Conservation (phyloP, 768 basidiomycete genomes). For the Leccinellum albellum region DNA sequence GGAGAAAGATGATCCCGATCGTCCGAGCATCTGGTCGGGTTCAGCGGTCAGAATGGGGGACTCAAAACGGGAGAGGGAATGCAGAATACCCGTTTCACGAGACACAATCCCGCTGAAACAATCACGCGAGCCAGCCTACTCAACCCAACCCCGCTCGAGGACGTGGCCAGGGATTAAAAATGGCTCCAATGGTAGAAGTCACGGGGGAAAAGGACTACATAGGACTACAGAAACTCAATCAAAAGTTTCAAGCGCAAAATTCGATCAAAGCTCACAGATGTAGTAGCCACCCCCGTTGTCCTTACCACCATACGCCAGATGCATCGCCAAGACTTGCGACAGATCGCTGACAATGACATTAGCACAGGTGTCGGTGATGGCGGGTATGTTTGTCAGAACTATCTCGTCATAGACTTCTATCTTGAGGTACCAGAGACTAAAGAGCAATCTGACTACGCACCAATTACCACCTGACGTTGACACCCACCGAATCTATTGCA, state of each 20-base stretch:
- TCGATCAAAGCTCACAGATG: slow-evolving; percentile 20
- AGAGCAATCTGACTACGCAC: not conserved
- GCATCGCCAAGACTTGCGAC: not conserved
- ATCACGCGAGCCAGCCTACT: no score
- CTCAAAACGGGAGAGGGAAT: no score
- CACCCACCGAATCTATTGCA: slow-evolving; percentile 23
- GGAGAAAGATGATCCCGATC: no score
- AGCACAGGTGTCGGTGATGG: slow-evolving; percentile 22
- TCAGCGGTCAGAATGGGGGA: no score
- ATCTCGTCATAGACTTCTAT: slow-evolving; percentile 6
- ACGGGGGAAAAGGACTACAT: no score
- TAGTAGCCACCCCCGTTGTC: slow-evolving; percentile 27
- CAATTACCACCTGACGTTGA: not conserved
- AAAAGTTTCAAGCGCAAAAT: not conserved
- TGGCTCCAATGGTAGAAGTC: no score
- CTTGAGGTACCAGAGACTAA: slow-evolving; percentile 14
- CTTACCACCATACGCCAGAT: slow-evolving; percentile 5
- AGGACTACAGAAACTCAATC: no score
- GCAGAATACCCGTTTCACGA: no score
- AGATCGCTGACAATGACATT: slow-evolving; percentile 4
- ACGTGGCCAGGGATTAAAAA: no score
- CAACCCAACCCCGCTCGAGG: no score
- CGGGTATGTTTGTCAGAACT: slow-evolving; percentile 2
- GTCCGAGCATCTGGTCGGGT: no score
- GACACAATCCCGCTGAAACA: no score